Evolutionary conservation across 331 rosid species (phyloP).

Genomic region (Spiraea crenata): DNA sequence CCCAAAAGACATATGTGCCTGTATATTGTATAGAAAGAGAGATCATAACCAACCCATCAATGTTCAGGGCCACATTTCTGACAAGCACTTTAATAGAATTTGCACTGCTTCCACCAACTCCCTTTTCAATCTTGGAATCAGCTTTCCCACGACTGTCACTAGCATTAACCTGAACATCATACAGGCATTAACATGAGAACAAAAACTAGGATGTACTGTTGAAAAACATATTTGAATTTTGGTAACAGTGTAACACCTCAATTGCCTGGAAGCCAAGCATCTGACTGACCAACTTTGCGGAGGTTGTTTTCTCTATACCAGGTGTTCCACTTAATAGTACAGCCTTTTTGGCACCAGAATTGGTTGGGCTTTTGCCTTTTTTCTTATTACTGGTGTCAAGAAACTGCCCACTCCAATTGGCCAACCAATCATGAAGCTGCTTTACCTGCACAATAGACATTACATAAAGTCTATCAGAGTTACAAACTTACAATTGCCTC

Average conservation of each 20-base stretch:
- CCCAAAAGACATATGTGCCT: conserved; percentile 16
- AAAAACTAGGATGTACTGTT: conserved; percentile 1
- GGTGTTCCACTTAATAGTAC: conserved; percentile 89
- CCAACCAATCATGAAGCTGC: conserved; percentile 88
- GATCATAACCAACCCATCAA: conserved; percentile 55
- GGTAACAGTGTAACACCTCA: conserved; percentile 55
- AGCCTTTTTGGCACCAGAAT: conserved; percentile 65
- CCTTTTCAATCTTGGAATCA: conserved; percentile 80
- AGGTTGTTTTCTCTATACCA: conserved; percentile 94
- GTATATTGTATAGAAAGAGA: conserved; percentile 8
- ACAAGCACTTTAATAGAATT: conserved; percentile 84
- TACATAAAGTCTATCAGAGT: not conserved
- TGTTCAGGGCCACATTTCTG: conserved; percentile 57
- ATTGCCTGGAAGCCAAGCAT: conserved; percentile 82
- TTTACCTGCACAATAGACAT: conserved; percentile 53
- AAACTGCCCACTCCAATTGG: conserved; percentile 75
- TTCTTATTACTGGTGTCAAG: conserved; percentile 56
- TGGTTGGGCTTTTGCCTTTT: conserved; percentile 62
- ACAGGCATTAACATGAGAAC: conserved; percentile 1
- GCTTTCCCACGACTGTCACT: conserved; percentile 97
- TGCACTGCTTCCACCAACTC: conserved; percentile 84
- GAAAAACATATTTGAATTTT: not conserved
- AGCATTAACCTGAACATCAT: conserved; percentile 77
- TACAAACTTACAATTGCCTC: not conserved
- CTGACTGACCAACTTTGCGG: conserved; percentile 90